Conservation (phyloP, 2,329 filamentous ascomycete species). For the Epichloe gansuensis region DNA sequence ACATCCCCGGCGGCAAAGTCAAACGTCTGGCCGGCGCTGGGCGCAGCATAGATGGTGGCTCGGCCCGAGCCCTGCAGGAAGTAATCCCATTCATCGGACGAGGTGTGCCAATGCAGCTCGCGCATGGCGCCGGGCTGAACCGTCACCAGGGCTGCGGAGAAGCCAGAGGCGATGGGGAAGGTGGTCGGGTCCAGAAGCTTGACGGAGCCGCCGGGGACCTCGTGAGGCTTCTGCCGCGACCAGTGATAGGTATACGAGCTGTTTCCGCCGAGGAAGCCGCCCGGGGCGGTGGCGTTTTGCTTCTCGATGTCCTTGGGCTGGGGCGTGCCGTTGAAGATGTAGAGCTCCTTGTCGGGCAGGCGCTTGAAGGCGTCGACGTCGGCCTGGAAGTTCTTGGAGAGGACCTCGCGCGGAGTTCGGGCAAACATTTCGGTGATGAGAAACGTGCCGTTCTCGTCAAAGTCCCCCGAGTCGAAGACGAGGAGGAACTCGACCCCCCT, state of each 20-base stretch:
- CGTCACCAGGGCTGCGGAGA: conserved; percentile 43
- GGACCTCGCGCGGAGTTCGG: conserved; percentile 37
- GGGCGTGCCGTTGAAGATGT: conserved; percentile 40
- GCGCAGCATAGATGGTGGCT: conserved; percentile 42
- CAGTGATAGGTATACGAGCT: conserved; percentile 36
- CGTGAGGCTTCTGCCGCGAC: conserved; percentile 36
- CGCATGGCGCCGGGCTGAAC: conserved; percentile 51
- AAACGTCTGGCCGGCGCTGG: conserved; percentile 37
- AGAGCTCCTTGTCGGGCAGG: conserved; percentile 33
- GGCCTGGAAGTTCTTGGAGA: conserved; percentile 41
- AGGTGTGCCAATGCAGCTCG: conserved; percentile 51
- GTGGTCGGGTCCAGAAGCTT: conserved; percentile 45
- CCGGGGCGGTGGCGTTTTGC: conserved; percentile 34
- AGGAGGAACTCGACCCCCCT: conserved; percentile 45
- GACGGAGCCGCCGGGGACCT: conserved; percentile 41
- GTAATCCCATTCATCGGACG: conserved; percentile 47
- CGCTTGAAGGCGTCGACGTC: conserved; percentile 33
- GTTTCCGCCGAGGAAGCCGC: conserved; percentile 26
- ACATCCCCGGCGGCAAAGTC: conserved; percentile 48
- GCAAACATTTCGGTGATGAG: conserved; percentile 40
- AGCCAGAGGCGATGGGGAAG: conserved; percentile 42
- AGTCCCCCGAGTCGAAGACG: conserved; percentile 47
- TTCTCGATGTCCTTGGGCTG: conserved; percentile 30
- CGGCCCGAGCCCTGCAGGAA: conserved; percentile 43
- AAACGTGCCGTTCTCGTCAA: conserved; percentile 48